These are phyloP conservation scores for Choanephora cucurbitarum DNA, from an alignment of 371 early-diverging fungal species.

Conservation along the genomic window DNA sequence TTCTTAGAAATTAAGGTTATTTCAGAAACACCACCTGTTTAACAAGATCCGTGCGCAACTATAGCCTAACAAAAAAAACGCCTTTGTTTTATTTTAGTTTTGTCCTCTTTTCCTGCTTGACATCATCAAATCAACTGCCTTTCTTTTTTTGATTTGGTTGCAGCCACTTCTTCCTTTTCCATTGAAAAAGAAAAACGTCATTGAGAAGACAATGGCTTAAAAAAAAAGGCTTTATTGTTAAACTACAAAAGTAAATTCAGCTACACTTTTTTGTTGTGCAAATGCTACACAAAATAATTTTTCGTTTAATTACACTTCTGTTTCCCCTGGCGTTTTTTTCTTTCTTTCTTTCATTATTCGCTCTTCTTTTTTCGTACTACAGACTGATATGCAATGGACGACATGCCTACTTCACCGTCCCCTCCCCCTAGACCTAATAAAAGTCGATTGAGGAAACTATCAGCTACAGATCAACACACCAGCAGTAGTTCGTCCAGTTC, in stretches of 20 bases:
- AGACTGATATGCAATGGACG: background rate
- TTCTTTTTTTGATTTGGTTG: no score
- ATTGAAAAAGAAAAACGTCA: no score
- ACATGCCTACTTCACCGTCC: background rate
- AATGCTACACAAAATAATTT: constrained; percentile 16
- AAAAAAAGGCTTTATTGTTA: constrained; percentile 1
- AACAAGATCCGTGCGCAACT: no score
- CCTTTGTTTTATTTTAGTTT: no score
- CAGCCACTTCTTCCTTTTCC: no score
- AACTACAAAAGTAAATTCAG: background rate
- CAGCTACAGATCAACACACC: constrained; percentile 3
- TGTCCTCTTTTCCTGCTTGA: no score
- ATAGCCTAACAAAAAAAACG: no score
- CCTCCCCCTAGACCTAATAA: constrained; percentile 32
- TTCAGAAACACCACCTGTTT: no score
- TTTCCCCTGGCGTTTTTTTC: background rate
- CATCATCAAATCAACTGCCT: no score
- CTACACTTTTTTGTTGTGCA: constrained; percentile 7
- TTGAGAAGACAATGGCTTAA: background rate
- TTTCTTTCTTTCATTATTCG: background rate
- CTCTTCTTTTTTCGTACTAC: background rate
- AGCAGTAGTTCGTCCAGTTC: background rate
- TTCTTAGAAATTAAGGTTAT: no score
- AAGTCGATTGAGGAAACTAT: constrained; percentile 33
- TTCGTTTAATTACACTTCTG: background rate